Evolutionary conservation across 192 early-diverging fungal species (phyloP).

Genomic region (Podila epigama): DNA sequence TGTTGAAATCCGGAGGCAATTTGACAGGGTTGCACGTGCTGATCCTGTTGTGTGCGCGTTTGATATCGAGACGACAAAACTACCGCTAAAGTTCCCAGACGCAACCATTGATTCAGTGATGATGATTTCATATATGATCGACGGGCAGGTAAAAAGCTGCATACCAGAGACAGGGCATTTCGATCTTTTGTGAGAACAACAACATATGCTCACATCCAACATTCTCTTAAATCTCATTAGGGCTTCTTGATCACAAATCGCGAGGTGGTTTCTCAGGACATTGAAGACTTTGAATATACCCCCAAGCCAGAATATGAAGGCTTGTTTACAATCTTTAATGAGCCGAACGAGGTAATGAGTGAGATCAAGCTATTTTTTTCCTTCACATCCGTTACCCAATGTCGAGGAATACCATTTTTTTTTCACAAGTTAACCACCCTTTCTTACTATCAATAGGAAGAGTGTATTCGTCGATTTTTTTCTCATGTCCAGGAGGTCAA

Average conservation of each 20-base stretch:
- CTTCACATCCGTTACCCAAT: not conserved
- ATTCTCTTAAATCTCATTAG: slow-evolving; percentile 41
- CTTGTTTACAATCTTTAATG: slow-evolving; percentile 97
- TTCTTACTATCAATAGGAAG: slow-evolving; percentile 44
- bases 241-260: slow-evolving; percentile 98
- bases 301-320: slow-evolving; percentile 95
- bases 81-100: slow-evolving; percentile 98
- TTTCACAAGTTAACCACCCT: not conserved
- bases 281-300: slow-evolving; percentile 98
- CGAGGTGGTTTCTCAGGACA: slow-evolving; percentile 93
- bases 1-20: slow-evolving; percentile 67
- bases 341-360: slow-evolving; percentile 79
- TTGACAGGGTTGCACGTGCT: slow-evolving; percentile 89
- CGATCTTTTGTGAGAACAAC: not conserved
- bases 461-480: slow-evolving; percentile 86
- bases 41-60: slow-evolving; percentile 96
- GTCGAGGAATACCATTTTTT: no score
- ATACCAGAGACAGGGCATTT: not conserved
- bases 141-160: slow-evolving; percentile 78
- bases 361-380: not conserved
- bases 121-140: slow-evolving; percentile 99
- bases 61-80: slow-evolving; percentile 98
- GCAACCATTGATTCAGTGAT: slow-evolving; percentile 89
- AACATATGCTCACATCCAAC: not conserved
- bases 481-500: slow-evolving; percentile 84